Percentiles rank a stretch among this genome's conserved stretches.
Conservation (phyloP, 2,329 filamentous ascomycete species). For the Epichloe gansuensis region DNA sequence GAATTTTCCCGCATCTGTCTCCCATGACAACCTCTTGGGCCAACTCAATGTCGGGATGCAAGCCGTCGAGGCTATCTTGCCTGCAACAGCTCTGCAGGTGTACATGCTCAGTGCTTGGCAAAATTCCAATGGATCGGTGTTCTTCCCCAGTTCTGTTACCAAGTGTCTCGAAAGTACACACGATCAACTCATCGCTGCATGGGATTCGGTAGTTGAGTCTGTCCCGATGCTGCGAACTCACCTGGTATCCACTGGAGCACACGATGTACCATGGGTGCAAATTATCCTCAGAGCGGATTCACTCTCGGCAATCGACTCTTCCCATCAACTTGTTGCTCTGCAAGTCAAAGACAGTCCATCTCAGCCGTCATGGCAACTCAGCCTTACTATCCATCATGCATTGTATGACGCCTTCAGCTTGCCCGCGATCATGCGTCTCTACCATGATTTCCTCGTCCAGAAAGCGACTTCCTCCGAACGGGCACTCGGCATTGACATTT, state of each 20-base stretch:
- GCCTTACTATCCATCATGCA: conserved; percentile 66
- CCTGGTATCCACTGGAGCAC: conserved; percentile 42
- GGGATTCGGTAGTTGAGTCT: conserved; percentile 43
- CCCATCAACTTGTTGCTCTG: conserved; percentile 15
- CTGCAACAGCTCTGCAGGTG: conserved; percentile 63
- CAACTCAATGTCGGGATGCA: conserved; percentile 27
- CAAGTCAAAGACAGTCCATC: conserved; percentile 5
- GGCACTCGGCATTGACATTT: conserved; percentile 4
- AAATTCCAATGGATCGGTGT: conserved; percentile 50
- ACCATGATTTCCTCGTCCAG: conserved; percentile 5
- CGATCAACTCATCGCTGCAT: conserved; percentile 41
- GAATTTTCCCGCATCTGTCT: conserved; percentile 24
- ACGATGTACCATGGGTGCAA: conserved; percentile 48
- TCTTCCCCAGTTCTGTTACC: conserved; percentile 62
- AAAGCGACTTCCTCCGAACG: conserved; percentile 2
- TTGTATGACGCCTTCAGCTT: conserved; percentile 81
- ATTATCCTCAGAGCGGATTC: conserved; percentile 30
- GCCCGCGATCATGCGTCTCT: conserved; percentile 40
- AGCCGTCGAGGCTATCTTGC: conserved; percentile 46
- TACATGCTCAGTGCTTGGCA: conserved; percentile 75
- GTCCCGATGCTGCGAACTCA: conserved; percentile 57
- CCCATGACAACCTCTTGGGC: conserved; percentile 26
- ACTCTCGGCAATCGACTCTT: background rate
- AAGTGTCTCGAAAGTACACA: conserved; percentile 28
- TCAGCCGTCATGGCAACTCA: conserved; percentile 17